Evolutionary conservation across 2,329 filamentous ascomycete species (phyloP).

Genomic region (Colletotrichum sp.): DNA sequence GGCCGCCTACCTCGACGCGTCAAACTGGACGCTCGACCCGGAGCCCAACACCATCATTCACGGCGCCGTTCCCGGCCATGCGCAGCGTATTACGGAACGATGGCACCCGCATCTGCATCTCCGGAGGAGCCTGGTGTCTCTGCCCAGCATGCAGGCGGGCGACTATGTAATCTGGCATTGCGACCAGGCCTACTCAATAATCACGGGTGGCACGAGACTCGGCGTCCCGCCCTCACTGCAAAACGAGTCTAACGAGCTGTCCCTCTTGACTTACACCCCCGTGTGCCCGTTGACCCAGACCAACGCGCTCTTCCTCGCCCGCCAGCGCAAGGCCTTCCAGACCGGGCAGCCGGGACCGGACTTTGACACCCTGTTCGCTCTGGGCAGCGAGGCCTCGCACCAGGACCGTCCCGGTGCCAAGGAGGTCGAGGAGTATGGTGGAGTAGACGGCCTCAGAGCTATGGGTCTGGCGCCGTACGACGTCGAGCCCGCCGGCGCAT

Average conservation of each 20-base stretch:
- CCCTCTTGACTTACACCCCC: slow-evolving; percentile 60
- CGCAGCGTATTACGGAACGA: slow-evolving; percentile 60
- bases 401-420: slow-evolving; percentile 52
- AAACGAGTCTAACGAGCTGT: slow-evolving; percentile 35
- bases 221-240: slow-evolving; percentile 28
- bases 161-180: slow-evolving; percentile 66
- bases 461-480: slow-evolving; percentile 63
- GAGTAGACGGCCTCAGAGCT: slow-evolving; percentile 55
- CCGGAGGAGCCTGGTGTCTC: slow-evolving; percentile 57
- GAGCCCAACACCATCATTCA: slow-evolving; percentile 62
- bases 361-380: slow-evolving; percentile 58
- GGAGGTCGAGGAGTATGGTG: slow-evolving; percentile 56
- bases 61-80: slow-evolving; percentile 62
- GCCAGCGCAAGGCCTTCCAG: slow-evolving; percentile 57
- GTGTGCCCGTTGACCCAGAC: slow-evolving; percentile 53
- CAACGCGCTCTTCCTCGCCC: slow-evolving; percentile 46
- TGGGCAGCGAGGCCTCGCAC: slow-evolving; percentile 57
- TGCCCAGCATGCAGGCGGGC: slow-evolving; percentile 58
- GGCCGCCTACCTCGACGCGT: slow-evolving; percentile 53
- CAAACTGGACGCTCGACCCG: slow-evolving; percentile 46
- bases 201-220: slow-evolving; percentile 39
- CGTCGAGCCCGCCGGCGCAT: slow-evolving; percentile 37
- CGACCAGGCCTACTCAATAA: slow-evolving; percentile 62
- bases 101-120: slow-evolving; percentile 64
- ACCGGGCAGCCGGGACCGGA: slow-evolving; percentile 59